Base-by-base conservation (phyloP, 345 rosid species). In the Sisymbrium altissimum region DNA sequence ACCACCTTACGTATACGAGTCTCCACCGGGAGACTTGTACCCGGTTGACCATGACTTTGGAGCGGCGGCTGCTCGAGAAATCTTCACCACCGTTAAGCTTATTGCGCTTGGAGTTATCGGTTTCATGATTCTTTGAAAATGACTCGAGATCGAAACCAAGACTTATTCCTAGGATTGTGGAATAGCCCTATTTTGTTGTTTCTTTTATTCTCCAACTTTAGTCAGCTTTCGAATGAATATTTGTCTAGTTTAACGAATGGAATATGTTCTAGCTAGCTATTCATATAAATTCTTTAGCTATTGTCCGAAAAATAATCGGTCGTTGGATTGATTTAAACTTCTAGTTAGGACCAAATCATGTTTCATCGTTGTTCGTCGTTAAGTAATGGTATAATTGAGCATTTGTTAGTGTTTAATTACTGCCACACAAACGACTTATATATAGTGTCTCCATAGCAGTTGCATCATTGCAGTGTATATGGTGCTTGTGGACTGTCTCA, bases 11-110 rank as follows among this genome's bases (percentile, higher is more conserved):
- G 64, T 71, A 18, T 80, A 73, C 79, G 54, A 71, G 33, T 65
- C 83, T 43, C 86, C 92, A 7, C 86, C 87, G 19, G 89, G 85
- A 41, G 44, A 73, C 59, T 18, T 87, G 68, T 85, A 87, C 75
- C 82, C 89, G 0, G 6, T 84, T 46, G 86, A 81, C 81, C 77
- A 60, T 40, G 44, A 70, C 45, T 80, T 66, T 27, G 64, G 77
- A 6, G 78, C 62, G 5, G 83, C 72, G 17, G 49, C 64, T 44
- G 61, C 18, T 46, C 12, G 36, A 58, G 29, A 19, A 9, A 48
- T 71, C n/a, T 66, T 66, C 19, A 27, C 53, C 11, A 39, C 15
- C 17, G 2, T 49, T 50, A 38, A 9, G 3, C 7, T 74, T 0
- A 30, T 66, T 17, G 54, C 23, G 4, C 23, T 74, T 45, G 66